Evolutionary conservation across 139 green algal species (phyloP), one percentile per base, ranked within the genome.

Genomic region (Marvania coccoides): DNA sequence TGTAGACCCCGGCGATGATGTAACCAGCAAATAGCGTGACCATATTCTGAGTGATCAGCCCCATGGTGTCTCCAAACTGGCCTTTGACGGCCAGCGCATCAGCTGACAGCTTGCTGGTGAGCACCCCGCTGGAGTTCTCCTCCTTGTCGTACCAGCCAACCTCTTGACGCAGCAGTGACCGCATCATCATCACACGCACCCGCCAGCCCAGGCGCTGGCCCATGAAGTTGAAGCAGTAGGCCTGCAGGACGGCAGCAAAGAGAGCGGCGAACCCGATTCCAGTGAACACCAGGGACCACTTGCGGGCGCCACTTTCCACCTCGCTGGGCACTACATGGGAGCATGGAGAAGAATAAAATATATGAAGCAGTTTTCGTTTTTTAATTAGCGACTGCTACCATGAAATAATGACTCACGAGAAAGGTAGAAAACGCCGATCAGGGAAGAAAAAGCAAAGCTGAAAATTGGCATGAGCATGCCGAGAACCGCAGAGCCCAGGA

Each of bases 391-490:
- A 51, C 42, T 28, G 9, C 47, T 28, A 62, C 47, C 57, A 15
- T 55, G 42, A 47, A 65, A 1, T 34, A 14, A 15, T 7, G 19
- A 6, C 48, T 34, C 33, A 69, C 31, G 15, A 23, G 47, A 10
- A 14, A 19, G 40, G 65, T 74, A 83, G 65, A 85, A 83, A 12
- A 77, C 62, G 26, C 19, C 30, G 42, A 84, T 68, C 67, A 91
- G 69, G 40, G 40, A 67, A 34, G 55, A 73, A 19, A 90, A 69
- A 9, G 77, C 61, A 10, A 93, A 76, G 2, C 79, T 67, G 47
- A 93, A 91, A 28, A 56, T 74, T 0, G 88, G 88, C 81, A 84
- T 87, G 37, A 88, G 63, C 9, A 65, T 39, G 12, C 88, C 88
- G 28, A 82, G 61, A 0, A 62, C 73, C 2, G 46, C 64, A 0